Evolutionary conservation across 2,329 filamentous ascomycete genomes (phyloP).

Genomic region (Pyrenophora seminiperda): DNA sequence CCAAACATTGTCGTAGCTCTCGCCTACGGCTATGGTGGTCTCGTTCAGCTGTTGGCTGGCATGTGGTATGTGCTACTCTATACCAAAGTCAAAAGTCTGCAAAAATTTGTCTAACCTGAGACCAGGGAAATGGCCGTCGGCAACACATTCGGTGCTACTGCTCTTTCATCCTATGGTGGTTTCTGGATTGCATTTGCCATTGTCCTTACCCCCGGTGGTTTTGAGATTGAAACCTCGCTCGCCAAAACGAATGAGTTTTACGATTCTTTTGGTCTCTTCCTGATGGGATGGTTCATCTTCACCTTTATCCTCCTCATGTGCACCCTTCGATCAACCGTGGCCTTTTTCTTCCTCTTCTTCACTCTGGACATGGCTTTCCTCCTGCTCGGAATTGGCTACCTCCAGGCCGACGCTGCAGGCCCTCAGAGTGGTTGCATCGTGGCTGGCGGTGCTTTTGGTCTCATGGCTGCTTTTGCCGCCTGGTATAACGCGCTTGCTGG

Average conservation of each 20-base stretch:
- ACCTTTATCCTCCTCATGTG: conserved; percentile 62
- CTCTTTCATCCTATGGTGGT: conserved; percentile 65
- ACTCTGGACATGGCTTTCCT: conserved; percentile 64
- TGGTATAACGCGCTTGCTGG: conserved; percentile 62
- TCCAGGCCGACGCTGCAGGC: conserved; percentile 48
- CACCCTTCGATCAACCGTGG: conserved; percentile 63
- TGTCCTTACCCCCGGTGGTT: conserved; percentile 60
- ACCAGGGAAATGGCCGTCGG: conserved; percentile 60
- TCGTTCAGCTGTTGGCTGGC: conserved; percentile 58
- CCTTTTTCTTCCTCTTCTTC: conserved; percentile 63
- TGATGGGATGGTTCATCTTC: conserved; percentile 66
- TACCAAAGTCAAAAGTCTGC: not conserved
- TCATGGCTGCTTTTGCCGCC: conserved; percentile 59
- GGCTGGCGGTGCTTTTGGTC: conserved; percentile 59
- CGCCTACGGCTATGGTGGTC: conserved; percentile 57
- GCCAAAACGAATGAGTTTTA: conserved; percentile 50
- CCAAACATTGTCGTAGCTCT: conserved; percentile 56
- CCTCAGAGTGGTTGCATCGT: conserved; percentile 55
- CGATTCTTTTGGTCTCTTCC: conserved; percentile 62
- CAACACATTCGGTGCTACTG: conserved; percentile 68
- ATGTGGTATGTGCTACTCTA: conserved; percentile 57
- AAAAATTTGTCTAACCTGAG: conserved; percentile 4
- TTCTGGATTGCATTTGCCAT: conserved; percentile 67
- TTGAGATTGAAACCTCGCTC: conserved; percentile 50
- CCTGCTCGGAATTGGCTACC: conserved; percentile 60